A percentile compares a stretch with the other conserved stretches of the same genome.
phyloP scores from a whole-genome alignment of 257 asterid species.

The Striga asiatica region DNA sequence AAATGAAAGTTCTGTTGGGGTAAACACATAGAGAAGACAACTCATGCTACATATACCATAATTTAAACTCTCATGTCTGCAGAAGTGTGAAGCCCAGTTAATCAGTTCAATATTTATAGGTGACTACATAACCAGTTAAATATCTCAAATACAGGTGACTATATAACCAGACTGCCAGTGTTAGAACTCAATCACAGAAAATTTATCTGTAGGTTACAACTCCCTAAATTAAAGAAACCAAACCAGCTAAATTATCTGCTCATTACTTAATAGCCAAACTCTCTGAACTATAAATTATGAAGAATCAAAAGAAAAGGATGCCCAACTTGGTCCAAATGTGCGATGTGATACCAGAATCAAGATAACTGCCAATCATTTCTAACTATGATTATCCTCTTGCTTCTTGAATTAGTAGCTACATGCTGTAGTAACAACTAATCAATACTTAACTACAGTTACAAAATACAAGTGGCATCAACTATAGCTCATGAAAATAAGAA shows the following conservation, averaged over 20 bases:
- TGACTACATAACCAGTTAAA: background rate
- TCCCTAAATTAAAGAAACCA: no score
- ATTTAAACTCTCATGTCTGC: background rate
- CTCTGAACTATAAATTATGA: no score
- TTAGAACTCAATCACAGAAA: no score
- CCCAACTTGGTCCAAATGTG: background rate
- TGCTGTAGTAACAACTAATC: background rate
- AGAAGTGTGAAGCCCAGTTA: background rate
- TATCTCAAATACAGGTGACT: background rate
- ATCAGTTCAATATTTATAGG: background rate
- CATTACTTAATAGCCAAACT: background rate
- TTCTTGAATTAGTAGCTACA: background rate
- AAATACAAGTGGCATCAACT: constrained; percentile 5
- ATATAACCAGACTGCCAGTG: background rate
- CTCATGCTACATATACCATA: background rate
- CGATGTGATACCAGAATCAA: background rate
- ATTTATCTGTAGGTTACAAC: no score
- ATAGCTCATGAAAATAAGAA: background rate
- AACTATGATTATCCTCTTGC: background rate
- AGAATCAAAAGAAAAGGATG: background rate
- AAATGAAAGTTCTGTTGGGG: background rate
- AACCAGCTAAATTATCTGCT: no score
- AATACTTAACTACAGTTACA: background rate
- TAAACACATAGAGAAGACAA: background rate
- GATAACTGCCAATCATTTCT: constrained; percentile 3